Evolutionary conservation across 2,329 filamentous ascomycete genomes (phyloP).

Genomic region (Cladosporium velox): DNA sequence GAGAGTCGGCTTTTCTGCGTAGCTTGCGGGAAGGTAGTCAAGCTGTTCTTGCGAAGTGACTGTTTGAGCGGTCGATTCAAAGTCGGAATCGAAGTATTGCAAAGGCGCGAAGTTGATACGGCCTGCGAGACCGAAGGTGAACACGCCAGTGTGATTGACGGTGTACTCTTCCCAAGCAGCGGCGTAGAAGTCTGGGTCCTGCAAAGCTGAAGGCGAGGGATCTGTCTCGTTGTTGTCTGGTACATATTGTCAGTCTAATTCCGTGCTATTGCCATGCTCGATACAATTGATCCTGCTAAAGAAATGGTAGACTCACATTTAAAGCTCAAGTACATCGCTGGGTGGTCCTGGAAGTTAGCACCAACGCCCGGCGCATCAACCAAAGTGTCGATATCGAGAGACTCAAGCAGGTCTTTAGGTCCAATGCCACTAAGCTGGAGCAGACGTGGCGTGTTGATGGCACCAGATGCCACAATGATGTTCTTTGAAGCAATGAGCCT

Average conservation of each 20-base stretch:
- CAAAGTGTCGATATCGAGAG: constrained; percentile 49
- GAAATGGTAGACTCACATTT: not conserved
- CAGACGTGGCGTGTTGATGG: constrained; percentile 59
- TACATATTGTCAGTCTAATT: not conserved
- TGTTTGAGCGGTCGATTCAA: not conserved
- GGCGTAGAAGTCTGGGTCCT: constrained; percentile 20
- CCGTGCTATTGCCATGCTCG: not conserved
- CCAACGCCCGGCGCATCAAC: constrained; percentile 56
- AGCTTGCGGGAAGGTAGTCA: not conserved
- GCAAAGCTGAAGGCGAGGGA: not conserved
- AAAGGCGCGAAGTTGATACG: constrained; percentile 5
- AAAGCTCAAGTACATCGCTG: constrained; percentile 11
- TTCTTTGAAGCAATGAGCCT: constrained; percentile 34
- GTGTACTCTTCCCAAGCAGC: constrained; percentile 22
- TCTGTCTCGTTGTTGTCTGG: not conserved
- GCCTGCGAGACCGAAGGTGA: constrained; percentile 12
- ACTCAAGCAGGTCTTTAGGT: constrained; percentile 48
- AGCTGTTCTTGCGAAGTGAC: not conserved
- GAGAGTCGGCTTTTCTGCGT: not conserved
- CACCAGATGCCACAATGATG: constrained; percentile 56
- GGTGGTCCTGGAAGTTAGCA: constrained; percentile 49
- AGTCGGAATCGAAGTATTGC: not conserved
- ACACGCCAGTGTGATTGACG: constrained; percentile 22
- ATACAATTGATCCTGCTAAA: not conserved
- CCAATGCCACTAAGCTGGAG: constrained; percentile 65